Evolutionary conservation across 257 asterid species (phyloP).

Genomic region (Nicotiana tomentosiformis): DNA sequence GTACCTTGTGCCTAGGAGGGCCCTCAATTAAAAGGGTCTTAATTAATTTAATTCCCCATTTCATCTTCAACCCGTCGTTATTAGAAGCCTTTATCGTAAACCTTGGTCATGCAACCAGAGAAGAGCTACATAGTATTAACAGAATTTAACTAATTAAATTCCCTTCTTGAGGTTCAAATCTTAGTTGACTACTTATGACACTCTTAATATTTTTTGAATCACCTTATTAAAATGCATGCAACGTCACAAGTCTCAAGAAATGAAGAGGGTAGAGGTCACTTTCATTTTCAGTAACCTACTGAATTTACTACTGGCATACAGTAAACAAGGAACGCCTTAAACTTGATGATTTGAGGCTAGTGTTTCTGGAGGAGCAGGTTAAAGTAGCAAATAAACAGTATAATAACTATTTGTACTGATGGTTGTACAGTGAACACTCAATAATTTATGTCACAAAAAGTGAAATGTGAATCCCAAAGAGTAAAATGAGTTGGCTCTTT

Average conservation of each 20-base stretch:
- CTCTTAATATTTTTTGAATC: neutral
- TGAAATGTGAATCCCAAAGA: neutral
- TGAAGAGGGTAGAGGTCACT: neutral
- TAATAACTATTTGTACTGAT: neutral
- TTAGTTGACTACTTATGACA: neutral
- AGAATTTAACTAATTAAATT: neutral
- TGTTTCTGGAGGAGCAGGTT: neutral
- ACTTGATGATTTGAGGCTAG: neutral
- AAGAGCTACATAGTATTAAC: neutral
- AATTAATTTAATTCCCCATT: no score
- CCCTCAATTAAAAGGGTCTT: neutral
- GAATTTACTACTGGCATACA: neutral
- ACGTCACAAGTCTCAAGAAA: neutral
- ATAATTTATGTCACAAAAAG: neutral
- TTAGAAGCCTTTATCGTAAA: no score
- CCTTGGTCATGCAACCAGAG: no score
- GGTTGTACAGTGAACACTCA: neutral
- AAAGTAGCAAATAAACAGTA: neutral
- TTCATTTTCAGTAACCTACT: neutral
- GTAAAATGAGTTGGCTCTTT: neutral
- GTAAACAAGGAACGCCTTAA: neutral
- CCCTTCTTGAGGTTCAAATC: neutral
- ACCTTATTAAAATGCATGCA: neutral
- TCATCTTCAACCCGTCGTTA: no score
- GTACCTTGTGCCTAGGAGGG: neutral